These are phyloP conservation scores for Nemania sp. DNA, from an alignment of 2,329 filamentous ascomycete species.

Conservation along the genomic window DNA sequence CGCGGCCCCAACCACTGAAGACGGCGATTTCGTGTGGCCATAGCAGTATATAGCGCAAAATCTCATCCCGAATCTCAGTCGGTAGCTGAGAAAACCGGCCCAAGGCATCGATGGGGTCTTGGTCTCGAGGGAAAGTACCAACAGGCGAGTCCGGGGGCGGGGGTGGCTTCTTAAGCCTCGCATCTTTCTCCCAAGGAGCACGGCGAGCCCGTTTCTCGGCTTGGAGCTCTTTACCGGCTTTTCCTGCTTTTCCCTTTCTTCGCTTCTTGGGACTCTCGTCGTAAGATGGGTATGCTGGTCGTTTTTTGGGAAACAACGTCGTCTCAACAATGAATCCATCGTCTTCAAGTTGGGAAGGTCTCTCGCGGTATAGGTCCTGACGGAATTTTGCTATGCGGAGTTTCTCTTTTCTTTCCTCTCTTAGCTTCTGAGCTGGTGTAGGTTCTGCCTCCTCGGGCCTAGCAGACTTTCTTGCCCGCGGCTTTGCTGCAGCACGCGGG, in stretches of 20 bases:
- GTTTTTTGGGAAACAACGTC: conserved; percentile 27
- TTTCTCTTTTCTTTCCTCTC: conserved; percentile 15
- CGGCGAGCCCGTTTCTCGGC: conserved; percentile 12
- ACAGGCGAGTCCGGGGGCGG: conserved; percentile 2
- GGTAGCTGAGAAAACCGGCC: conserved; percentile 42
- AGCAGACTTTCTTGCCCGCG: neutral
- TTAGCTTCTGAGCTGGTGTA: conserved; percentile 17
- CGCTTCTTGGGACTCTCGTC: conserved; percentile 38
- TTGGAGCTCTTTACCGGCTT: neutral
- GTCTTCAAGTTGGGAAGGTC: conserved; percentile 26
- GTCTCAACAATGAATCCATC: conserved; percentile 13
- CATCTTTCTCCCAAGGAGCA: conserved; percentile 30
- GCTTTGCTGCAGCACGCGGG: neutral
- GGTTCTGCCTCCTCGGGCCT: conserved; percentile 7
- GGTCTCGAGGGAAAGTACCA: neutral
- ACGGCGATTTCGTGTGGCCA: conserved; percentile 50
- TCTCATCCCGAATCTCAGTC: conserved; percentile 51
- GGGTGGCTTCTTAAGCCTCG: conserved; percentile 35
- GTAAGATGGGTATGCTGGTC: conserved; percentile 32
- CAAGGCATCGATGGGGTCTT: conserved; percentile 25
- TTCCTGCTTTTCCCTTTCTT: too few species aligned
- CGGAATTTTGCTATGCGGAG: conserved; percentile 10
- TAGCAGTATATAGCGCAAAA: conserved; percentile 51
- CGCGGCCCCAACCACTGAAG: conserved; percentile 51
- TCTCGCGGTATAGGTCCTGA: conserved; percentile 31